Evolutionary conservation across 108 stramenopile genomes (phyloP).

Genomic region (Ochromonas danica): DNA sequence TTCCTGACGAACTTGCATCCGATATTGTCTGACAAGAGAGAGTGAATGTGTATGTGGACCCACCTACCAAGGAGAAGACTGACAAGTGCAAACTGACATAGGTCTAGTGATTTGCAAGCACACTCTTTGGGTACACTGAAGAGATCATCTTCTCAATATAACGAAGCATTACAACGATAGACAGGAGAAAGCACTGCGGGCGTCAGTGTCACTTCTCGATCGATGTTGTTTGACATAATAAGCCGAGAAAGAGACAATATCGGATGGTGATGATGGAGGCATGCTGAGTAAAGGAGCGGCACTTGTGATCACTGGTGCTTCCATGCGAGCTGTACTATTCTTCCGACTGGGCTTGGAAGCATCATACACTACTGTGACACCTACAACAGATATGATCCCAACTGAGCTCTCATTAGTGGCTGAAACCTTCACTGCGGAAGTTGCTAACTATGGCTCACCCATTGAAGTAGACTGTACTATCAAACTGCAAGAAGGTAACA

Average conservation of each 20-base stretch:
- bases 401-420: slow-evolving; percentile 15
- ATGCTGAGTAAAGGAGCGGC: slow-evolving; percentile 13
- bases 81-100: slow-evolving; percentile 2
- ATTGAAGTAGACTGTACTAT: too few relatives aligned
- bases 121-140: too few relatives aligned
- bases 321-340: slow-evolving; percentile 9
- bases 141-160: slow-evolving; percentile 9
- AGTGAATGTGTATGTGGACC: too few relatives aligned
- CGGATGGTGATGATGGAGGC: not conserved
- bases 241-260: slow-evolving; percentile 1
- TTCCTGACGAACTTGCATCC: slow-evolving; percentile 5
- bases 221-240: too few relatives aligned
- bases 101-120: too few relatives aligned
- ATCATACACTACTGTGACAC: not conserved
- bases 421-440: slow-evolving; percentile 5
- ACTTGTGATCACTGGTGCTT: not conserved
- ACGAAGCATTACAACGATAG: slow-evolving; percentile 8
- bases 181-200: not conserved
- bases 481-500: too few relatives aligned
- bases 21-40: slow-evolving; percentile 1
- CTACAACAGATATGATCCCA: slow-evolving; percentile 4
- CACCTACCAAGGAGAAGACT: too few relatives aligned
- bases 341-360: not conserved
- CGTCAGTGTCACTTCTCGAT: slow-evolving; percentile 8
- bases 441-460: not conserved